Conservation (phyloP, 805 yeast species). For the Lipomyces yamadae region DNA sequence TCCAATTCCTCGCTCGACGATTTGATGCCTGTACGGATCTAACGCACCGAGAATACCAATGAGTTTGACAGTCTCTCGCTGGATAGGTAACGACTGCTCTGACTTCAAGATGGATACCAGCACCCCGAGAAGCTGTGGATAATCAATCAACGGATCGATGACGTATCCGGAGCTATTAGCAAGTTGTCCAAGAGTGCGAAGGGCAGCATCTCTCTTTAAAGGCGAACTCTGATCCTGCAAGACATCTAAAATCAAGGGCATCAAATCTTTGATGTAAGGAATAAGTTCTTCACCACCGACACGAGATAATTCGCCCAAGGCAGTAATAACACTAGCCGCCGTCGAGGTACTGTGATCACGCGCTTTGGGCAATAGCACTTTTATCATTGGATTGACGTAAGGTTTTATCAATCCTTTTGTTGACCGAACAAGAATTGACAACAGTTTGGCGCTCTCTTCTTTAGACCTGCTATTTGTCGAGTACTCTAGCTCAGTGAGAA, state of each 20-base stretch:
- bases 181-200: conserved; percentile 83
- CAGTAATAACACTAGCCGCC: conserved; percentile 80
- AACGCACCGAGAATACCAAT: conserved; percentile 94
- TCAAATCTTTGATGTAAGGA: conserved; percentile 70
- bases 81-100: conserved; percentile 72
- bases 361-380: conserved; percentile 77
- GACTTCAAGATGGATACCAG: conserved; percentile 80
- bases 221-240: conserved; percentile 93
- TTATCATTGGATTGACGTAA: conserved; percentile 87
- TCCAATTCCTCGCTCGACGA: conserved; percentile 74
- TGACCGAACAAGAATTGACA: conserved; percentile 73
- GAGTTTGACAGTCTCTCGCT: conserved; percentile 86
- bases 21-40: conserved; percentile 94
- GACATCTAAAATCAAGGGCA: conserved; percentile 86
- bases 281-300: conserved; percentile 87
- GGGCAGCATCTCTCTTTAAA: conserved; percentile 84
- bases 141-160: conserved; percentile 87
- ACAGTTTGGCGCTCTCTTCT: conserved; percentile 82
- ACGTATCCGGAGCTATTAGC: conserved; percentile 94
- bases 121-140: conserved; percentile 85
- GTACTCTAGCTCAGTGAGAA: conserved; percentile 82
- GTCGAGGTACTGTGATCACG: conserved; percentile 76
- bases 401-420: conserved; percentile 87
- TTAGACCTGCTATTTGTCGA: conserved; percentile 74
- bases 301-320: conserved; percentile 85